Evolutionary conservation across 1,284 basidiomycete genomes (phyloP).

Genomic region (Cutaneotrichosporon dermatis): DNA sequence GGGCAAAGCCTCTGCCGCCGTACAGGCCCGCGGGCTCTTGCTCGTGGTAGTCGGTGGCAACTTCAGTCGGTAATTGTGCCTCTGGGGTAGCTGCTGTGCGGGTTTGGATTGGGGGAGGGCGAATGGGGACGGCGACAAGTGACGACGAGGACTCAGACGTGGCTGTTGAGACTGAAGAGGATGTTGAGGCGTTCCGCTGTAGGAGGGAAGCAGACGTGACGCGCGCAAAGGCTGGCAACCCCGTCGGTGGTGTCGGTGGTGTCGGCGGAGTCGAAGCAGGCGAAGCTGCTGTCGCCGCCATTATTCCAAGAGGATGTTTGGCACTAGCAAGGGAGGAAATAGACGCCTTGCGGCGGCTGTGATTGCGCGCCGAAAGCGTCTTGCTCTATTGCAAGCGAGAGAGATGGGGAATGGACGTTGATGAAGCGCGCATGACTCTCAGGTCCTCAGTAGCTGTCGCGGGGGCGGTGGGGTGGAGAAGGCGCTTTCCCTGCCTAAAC

Average conservation of each 20-base stretch:
- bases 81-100: constrained; percentile 41
- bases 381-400: not conserved
- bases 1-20: constrained; percentile 30
- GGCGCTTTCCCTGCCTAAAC: no score
- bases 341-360: not conserved
- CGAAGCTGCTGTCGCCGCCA: constrained; percentile 11
- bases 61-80: constrained; percentile 22
- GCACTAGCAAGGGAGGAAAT: not conserved
- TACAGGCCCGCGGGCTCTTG: constrained; percentile 6
- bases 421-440: no score
- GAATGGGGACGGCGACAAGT: constrained; percentile 45
- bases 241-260: constrained; percentile 10
- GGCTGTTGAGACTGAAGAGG: constrained; percentile 37
- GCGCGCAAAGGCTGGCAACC: constrained; percentile 16
- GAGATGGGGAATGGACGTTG: not conserved
- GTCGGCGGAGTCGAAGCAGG: constrained; percentile 16
- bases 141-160: constrained; percentile 40
- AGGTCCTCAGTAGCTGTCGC: no score
- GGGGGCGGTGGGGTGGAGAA: no score
- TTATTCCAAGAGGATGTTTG: not conserved
- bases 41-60: constrained; percentile 5
- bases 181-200: constrained; percentile 42
- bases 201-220: constrained; percentile 17
- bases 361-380: not conserved
- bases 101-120: constrained; percentile 44